Conservation (phyloP, 805 yeast genomes). For the Candida ovalis region DNA sequence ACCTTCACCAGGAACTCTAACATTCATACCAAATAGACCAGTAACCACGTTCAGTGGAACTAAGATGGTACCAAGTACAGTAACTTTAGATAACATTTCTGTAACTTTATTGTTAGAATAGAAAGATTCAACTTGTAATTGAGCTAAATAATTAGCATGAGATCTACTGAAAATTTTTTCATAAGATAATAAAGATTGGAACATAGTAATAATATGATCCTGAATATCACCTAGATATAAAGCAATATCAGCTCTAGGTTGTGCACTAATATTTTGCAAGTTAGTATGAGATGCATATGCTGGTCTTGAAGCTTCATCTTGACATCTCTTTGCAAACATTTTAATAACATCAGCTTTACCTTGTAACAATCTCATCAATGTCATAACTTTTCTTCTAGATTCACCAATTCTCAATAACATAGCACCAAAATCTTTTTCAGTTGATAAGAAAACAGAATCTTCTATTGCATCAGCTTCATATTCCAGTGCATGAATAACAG, state of each 20-base stretch:
- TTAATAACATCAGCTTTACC: constrained; percentile 96
- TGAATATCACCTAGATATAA: constrained; percentile 93
- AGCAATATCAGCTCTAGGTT: constrained; percentile 89
- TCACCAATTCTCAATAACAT: constrained; percentile 86
- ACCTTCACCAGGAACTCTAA: constrained; percentile 70
- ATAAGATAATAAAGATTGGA: constrained; percentile 81
- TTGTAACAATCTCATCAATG: constrained; percentile 79
- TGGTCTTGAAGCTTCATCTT: constrained; percentile 50
- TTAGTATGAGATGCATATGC: constrained; percentile 14
- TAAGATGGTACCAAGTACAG: constrained; percentile 83
- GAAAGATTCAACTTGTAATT: constrained; percentile 88
- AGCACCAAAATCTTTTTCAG: constrained; percentile 66
- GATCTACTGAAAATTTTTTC: constrained; percentile 92
- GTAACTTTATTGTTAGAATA: constrained; percentile 82
- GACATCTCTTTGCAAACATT: constrained; percentile 94
- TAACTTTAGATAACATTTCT: constrained; percentile 82
- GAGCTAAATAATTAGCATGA: constrained; percentile 90
- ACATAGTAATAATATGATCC: constrained; percentile 96
- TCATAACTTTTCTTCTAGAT: constrained; percentile 88
- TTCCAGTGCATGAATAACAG: constrained; percentile 72
- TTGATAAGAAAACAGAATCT: constrained; percentile 78
- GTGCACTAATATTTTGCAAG: constrained; percentile 30
- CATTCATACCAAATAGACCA: constrained; percentile 96
- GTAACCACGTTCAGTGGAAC: constrained; percentile 89
- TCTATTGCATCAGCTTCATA: constrained; percentile 81